Conservation (phyloP, 2,329 filamentous ascomycete genomes). For the Microdochium paspali region DNA sequence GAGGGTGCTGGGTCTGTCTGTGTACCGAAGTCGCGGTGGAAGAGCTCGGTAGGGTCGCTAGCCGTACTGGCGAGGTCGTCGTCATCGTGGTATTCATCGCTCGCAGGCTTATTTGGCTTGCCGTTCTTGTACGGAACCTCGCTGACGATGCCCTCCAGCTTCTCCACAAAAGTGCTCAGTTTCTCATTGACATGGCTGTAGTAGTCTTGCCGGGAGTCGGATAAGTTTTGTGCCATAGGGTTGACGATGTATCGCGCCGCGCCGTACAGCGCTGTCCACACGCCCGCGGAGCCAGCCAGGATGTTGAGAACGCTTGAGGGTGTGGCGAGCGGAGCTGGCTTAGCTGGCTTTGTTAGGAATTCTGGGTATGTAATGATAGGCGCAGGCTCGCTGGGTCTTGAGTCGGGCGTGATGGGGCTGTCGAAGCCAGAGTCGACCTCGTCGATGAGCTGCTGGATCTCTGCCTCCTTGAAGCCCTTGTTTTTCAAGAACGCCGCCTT, state of each 20-base stretch:
- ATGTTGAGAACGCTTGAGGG: conserved; percentile 48
- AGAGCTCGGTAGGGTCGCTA: conserved; percentile 66
- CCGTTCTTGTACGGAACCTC: conserved; percentile 39
- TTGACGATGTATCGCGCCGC: conserved; percentile 59
- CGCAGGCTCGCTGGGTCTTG: conserved; percentile 29
- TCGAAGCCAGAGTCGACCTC: background rate
- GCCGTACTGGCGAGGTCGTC: conserved; percentile 34
- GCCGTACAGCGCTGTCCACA: conserved; percentile 60
- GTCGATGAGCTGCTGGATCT: conserved; percentile 58
- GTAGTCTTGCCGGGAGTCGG: conserved; percentile 42
- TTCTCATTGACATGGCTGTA: conserved; percentile 36
- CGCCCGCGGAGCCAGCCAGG: conserved; percentile 45
- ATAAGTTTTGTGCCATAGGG: conserved; percentile 47
- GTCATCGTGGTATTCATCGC: conserved; percentile 8
- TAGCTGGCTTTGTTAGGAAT: conserved; percentile 49
- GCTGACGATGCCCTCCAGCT: conserved; percentile 50
- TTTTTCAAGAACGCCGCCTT: conserved; percentile 69
- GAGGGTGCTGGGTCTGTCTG: conserved; percentile 55
- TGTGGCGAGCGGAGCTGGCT: conserved; percentile 54
- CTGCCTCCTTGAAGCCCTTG: conserved; percentile 60
- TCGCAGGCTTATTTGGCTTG: conserved; percentile 10
- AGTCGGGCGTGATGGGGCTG: conserved; percentile 1
- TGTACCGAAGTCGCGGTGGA: conserved; percentile 71
- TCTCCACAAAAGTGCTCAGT: conserved; percentile 34
- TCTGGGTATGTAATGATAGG: conserved; percentile 64